A percentile compares a stretch with the other conserved stretches of the same genome.
These are phyloP conservation scores for Boletus sensibilis DNA, from an alignment of 768 basidiomycete genomes.

Conservation along the genomic window DNA sequence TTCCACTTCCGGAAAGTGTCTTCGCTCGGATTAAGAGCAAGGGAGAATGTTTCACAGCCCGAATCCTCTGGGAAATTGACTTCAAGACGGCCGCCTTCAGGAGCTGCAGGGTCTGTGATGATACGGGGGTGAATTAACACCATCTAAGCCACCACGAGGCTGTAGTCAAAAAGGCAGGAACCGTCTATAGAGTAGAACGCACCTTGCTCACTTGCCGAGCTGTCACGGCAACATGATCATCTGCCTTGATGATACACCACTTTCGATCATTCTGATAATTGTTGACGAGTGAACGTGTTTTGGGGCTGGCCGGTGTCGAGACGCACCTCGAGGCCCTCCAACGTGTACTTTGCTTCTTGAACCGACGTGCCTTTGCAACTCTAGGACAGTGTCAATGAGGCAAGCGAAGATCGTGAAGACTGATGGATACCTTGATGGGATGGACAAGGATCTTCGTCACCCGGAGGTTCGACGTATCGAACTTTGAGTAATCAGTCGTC, in stretches of 20 bases:
- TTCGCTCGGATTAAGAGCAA: conserved; percentile 56
- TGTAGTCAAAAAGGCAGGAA: not conserved
- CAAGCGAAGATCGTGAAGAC: not conserved
- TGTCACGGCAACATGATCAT: conserved; percentile 55
- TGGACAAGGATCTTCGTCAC: conserved; percentile 63
- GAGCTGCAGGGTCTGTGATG: conserved; percentile 42
- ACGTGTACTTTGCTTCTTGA: conserved; percentile 51
- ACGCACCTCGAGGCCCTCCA: conserved; percentile 64
- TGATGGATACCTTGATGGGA: conserved; percentile 55
- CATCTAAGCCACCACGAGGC: conserved; percentile 44
- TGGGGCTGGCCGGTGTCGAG: not conserved
- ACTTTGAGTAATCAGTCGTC: conserved; percentile 15
- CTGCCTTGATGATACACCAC: conserved; percentile 67
- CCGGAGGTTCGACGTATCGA: conserved; percentile 35
- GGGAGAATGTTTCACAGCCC: conserved; percentile 53
- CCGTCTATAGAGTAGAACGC: not conserved
- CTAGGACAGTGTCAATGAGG: conserved; percentile 35
- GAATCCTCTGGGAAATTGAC: conserved; percentile 62
- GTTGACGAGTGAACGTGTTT: not conserved
- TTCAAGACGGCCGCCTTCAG: conserved; percentile 48
- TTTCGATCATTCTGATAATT: conserved; percentile 60
- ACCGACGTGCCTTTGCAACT: conserved; percentile 72
- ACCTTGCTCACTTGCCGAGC: conserved; percentile 66
- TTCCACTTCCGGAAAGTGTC: conserved; percentile 53
- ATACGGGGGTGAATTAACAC: conserved; percentile 63